These are phyloP conservation scores for Cetradonia linearis DNA, from an alignment of 495 filamentous ascomycete species.

Conservation along the genomic window DNA sequence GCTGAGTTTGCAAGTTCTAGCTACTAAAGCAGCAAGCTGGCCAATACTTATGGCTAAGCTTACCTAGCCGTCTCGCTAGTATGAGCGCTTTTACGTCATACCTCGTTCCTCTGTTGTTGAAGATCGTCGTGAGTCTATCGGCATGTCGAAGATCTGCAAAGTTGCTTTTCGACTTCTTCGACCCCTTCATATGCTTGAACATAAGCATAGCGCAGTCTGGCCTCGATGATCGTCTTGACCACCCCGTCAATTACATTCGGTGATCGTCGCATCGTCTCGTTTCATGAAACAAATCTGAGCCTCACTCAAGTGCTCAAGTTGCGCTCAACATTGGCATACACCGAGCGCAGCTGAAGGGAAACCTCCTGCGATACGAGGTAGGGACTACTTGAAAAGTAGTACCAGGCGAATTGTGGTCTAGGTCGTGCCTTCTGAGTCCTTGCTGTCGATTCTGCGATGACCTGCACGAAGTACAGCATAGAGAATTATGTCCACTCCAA, in stretches of 20 bases:
- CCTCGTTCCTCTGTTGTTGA: background rate
- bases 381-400: background rate
- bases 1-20: background rate
- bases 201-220: background rate
- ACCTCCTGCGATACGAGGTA: background rate
- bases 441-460: background rate
- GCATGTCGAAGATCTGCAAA: background rate
- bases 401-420: background rate
- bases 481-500: too few relatives aligned
- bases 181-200: background rate
- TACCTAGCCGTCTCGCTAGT: background rate
- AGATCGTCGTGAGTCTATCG: background rate
- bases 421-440: background rate
- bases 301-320: background rate
- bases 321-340: background rate
- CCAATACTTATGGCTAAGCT: background rate
- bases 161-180: background rate
- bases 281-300: background rate
- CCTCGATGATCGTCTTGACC: background rate
- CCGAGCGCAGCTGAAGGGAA: background rate
- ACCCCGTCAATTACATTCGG: background rate
- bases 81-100: background rate
- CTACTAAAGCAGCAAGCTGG: background rate
- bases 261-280: background rate
- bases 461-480: background rate